Conservation (phyloP, 2,329 filamentous ascomycete species). For the Fusarium dlaminii region DNA sequence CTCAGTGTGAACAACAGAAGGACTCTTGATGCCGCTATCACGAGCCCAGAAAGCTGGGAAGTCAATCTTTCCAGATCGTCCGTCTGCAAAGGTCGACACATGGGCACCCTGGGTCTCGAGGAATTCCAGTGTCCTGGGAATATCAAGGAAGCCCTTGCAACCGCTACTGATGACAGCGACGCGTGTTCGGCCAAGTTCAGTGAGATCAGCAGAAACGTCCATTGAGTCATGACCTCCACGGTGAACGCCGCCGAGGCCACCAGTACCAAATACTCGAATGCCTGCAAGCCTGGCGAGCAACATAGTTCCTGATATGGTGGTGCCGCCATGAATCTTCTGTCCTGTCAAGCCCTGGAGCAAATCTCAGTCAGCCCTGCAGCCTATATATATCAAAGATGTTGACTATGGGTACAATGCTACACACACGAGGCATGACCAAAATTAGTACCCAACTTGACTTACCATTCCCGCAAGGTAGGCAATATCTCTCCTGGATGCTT, state of each 20-base stretch:
- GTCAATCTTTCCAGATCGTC: conserved; percentile 75
- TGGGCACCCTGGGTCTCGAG: conserved; percentile 78
- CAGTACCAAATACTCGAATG: conserved; percentile 93
- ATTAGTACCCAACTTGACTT: conserved; percentile 41
- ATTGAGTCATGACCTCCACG: conserved; percentile 85
- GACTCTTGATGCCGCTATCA: conserved; percentile 85
- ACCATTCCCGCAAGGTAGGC: conserved; percentile 83
- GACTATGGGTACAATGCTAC: background rate
- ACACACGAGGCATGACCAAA: background rate
- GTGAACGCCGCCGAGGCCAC: conserved; percentile 93
- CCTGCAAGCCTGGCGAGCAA: conserved; percentile 85
- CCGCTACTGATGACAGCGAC: conserved; percentile 90
- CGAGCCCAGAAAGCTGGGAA: conserved; percentile 94
- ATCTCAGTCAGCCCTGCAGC: conserved; percentile 11
- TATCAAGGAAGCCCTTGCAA: conserved; percentile 96
- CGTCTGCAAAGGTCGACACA: conserved; percentile 91
- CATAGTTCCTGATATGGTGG: conserved; percentile 94
- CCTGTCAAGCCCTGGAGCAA: conserved; percentile 46
- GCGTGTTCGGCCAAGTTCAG: conserved; percentile 88
- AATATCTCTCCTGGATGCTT: conserved; percentile 88
- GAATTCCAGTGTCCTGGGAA: conserved; percentile 85
- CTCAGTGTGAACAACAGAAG: conserved; percentile 77
- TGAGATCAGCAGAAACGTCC: conserved; percentile 95
- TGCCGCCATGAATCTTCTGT: conserved; percentile 82
- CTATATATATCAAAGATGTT: background rate